Evolutionary conservation across 192 early-diverging fungal species (phyloP).

Genomic region (Backusella circina): DNA sequence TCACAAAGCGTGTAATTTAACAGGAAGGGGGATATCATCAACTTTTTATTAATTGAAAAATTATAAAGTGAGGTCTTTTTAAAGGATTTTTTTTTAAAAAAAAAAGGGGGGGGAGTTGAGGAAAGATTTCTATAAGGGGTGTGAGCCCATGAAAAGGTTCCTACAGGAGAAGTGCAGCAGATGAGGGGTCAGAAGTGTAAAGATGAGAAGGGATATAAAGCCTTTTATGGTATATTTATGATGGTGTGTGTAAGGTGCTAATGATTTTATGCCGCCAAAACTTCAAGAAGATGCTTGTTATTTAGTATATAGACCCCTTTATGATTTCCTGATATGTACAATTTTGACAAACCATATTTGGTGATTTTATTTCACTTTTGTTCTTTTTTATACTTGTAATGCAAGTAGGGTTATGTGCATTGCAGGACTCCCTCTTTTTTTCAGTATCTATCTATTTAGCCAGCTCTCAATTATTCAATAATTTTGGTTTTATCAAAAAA

Average conservation of each 20-base stretch:
- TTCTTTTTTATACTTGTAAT: constrained; percentile 5
- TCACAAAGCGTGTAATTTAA: background rate
- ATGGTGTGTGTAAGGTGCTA: constrained; percentile 8
- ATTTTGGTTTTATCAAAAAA: background rate
- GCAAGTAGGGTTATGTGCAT: constrained; percentile 1
- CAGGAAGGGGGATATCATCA: background rate
- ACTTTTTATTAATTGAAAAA: constrained; percentile 1
- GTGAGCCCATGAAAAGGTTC: constrained; percentile 9
- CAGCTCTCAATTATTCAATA: background rate
- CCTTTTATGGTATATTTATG: constrained; percentile 1
- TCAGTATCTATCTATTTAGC: background rate
- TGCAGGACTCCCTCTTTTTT: background rate
- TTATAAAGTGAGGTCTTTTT: constrained; percentile 7
- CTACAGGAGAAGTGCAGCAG: constrained; percentile 11
- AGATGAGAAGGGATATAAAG: background rate
- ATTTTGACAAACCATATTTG: constrained; percentile 16
- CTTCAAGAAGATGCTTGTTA: background rate
- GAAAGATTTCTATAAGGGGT: background rate
- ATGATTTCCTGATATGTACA: constrained; percentile 7
- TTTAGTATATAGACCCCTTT: background rate
- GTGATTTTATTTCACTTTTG: constrained; percentile 13
- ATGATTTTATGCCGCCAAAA: constrained; percentile 14
- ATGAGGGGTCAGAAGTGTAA: background rate
- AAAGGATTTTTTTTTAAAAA: constrained; percentile 5
- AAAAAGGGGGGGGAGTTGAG: background rate